Percentiles rank a stretch among this genome's conserved stretches.
These are phyloP conservation scores for Lactarius sp. DNA, from an alignment of 768 basidiomycete genomes.

Conservation along the genomic window DNA sequence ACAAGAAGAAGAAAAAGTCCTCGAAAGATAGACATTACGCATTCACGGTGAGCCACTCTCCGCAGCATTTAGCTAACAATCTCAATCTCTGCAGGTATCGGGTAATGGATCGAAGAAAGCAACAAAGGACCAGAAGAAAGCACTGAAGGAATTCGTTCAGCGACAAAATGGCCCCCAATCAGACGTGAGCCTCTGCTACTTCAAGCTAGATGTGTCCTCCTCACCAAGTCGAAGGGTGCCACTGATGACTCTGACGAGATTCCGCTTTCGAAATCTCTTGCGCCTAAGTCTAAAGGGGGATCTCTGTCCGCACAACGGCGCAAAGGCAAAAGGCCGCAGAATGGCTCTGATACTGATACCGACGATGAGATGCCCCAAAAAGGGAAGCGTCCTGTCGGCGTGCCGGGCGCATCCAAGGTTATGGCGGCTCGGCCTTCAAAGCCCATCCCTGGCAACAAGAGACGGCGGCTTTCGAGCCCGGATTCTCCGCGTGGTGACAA, in stretches of 20 bases:
- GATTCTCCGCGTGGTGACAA: not conserved
- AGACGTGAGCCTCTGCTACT: constrained; percentile 14
- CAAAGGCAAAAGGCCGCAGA: not conserved
- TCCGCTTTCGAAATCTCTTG: constrained; percentile 1
- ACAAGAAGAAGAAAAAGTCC: constrained; percentile 23
- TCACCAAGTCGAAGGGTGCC: constrained; percentile 13
- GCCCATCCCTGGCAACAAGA: not conserved
- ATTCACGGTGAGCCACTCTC: not conserved
- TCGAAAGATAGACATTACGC: constrained; percentile 22
- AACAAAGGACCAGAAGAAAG: constrained; percentile 19
- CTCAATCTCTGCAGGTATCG: constrained; percentile 11
- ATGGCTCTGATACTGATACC: not conserved
- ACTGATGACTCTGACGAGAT: constrained; percentile 18
- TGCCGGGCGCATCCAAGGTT: not conserved
- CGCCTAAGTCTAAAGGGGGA: not conserved
- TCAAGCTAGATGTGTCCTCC: not conserved
- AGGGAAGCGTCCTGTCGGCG: not conserved
- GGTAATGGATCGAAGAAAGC: constrained; percentile 9
- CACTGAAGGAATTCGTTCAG: constrained; percentile 25
- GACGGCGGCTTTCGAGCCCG: constrained; percentile 5
- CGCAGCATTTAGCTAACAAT: not conserved
- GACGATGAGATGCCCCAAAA: not conserved
- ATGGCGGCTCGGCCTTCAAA: not conserved
- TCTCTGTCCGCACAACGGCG: not conserved
- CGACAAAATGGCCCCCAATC: constrained; percentile 14